Conservation (phyloP, 2,329 filamentous ascomycete species). For the Metarhizium rileyi region DNA sequence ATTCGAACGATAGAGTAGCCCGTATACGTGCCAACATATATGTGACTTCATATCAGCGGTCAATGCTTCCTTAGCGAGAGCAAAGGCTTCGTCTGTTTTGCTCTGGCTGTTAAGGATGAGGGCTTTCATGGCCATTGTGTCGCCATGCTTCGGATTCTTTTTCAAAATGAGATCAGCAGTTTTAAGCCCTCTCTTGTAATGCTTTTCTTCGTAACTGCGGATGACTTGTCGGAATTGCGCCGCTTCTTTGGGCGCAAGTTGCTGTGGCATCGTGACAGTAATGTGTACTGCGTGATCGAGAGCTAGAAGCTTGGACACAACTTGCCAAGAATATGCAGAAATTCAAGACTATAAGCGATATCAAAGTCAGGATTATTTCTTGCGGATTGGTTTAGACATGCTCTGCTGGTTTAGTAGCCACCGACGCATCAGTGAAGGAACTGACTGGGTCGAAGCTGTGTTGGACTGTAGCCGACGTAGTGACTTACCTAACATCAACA, state of each 20-base stretch:
- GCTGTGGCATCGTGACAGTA: constrained; percentile 52
- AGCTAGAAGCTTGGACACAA: not conserved
- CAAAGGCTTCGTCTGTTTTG: constrained; percentile 89
- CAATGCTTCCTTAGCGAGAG: constrained; percentile 82
- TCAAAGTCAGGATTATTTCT: not conserved
- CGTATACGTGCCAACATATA: constrained; percentile 99
- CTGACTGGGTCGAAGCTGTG: not conserved
- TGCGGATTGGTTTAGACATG: not conserved
- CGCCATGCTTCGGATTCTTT: constrained; percentile 91
- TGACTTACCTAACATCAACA: not conserved
- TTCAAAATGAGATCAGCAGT: constrained; percentile 92
- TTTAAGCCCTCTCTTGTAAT: constrained; percentile 92
- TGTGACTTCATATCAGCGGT: constrained; percentile 98
- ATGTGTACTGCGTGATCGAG: not conserved
- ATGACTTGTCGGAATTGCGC: constrained; percentile 92
- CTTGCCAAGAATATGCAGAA: not conserved
- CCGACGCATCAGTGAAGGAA: not conserved
- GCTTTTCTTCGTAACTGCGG: constrained; percentile 94
- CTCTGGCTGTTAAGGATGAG: constrained; percentile 89
- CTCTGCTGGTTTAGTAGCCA: not conserved
- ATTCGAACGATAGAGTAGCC: constrained; percentile 79
- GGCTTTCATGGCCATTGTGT: constrained; percentile 98
- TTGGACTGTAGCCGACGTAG: not conserved
- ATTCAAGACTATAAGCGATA: not conserved
- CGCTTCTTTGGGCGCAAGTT: constrained; percentile 76